Percentiles rank a stretch among this genome's conserved stretches.
These are phyloP conservation scores for Cicer pinnatifidum DNA, from an alignment of 306 rosid species.

Conservation along the genomic window DNA sequence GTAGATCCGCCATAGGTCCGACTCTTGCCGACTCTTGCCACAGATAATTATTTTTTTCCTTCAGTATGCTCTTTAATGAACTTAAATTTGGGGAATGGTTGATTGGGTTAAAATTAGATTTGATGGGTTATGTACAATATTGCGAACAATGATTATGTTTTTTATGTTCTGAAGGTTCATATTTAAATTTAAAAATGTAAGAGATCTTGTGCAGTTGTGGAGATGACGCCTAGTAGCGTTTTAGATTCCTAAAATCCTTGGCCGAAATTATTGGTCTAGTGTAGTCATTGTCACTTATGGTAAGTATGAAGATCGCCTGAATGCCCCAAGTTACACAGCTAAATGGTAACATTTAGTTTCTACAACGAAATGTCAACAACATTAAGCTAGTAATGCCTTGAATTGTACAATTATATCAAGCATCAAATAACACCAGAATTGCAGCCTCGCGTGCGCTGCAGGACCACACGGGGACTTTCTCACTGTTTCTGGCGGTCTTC, in stretches of 20 bases:
- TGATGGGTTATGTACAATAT: slow-evolving; percentile 2
- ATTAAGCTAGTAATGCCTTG: slow-evolving; percentile 8
- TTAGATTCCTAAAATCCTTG: slow-evolving; percentile 19
- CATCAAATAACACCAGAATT: neutral
- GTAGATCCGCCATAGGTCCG: neutral
- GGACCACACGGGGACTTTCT: neutral
- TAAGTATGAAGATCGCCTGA: neutral
- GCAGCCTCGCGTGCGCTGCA: neutral
- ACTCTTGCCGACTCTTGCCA: neutral
- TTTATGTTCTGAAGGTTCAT: slow-evolving; percentile 30
- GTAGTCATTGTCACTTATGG: neutral
- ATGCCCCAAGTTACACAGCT: neutral
- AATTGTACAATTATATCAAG: neutral
- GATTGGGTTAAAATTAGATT: slow-evolving; percentile 33
- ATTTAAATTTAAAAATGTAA: slow-evolving; percentile 17
- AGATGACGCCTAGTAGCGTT: slow-evolving; percentile 6
- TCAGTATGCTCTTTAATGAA: neutral
- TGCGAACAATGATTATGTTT: slow-evolving; percentile 3
- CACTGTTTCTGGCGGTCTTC: slow-evolving; percentile 1
- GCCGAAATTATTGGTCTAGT: slow-evolving; percentile 1
- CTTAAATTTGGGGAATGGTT: slow-evolving; percentile 9
- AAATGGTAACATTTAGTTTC: slow-evolving; percentile 9
- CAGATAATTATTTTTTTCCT: neutral
- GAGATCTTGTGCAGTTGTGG: neutral
- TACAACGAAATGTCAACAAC: neutral